Conservation (phyloP, 768 basidiomycete genomes). For the Tylopilus plumbeoviolaceoides region DNA sequence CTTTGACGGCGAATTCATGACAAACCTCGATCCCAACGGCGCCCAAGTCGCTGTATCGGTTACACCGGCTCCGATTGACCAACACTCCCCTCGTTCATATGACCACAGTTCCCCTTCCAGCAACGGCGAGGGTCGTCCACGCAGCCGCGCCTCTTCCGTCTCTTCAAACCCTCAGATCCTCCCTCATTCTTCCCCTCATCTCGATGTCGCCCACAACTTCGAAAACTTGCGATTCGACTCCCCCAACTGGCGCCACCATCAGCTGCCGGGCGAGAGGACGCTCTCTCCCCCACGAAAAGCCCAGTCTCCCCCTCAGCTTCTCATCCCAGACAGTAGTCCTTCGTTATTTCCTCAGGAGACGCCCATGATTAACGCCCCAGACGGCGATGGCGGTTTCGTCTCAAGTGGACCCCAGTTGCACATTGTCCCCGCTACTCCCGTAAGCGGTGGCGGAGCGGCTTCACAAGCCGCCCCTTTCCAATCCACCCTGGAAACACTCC, state of each 20-base stretch:
- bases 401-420: slow-evolving; percentile 60
- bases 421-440: slow-evolving; percentile 80
- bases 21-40: slow-evolving; percentile 26
- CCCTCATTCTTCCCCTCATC: slow-evolving; percentile 48
- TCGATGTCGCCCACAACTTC: slow-evolving; percentile 54
- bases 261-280: slow-evolving; percentile 41
- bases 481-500: slow-evolving; percentile 44
- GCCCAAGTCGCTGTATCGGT: slow-evolving; percentile 37
- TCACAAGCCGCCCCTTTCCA: slow-evolving; percentile 50
- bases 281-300: slow-evolving; percentile 47
- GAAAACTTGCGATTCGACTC: slow-evolving; percentile 64
- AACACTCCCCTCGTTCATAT: slow-evolving; percentile 42
- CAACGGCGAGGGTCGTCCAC: slow-evolving; percentile 48
- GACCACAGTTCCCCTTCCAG: slow-evolving; percentile 65
- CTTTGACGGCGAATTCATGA: slow-evolving; percentile 51
- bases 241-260: slow-evolving; percentile 50
- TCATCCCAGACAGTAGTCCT: slow-evolving; percentile 55
- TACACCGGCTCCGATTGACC: slow-evolving; percentile 34
- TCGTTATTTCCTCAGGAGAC: slow-evolving; percentile 37
- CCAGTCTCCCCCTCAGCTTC: slow-evolving; percentile 57
- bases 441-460: slow-evolving; percentile 55
- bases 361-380: slow-evolving; percentile 60
- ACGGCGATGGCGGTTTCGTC: slow-evolving; percentile 46
- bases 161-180: slow-evolving; percentile 50
- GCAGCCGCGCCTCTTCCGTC: slow-evolving; percentile 63